A percentile compares a stretch with the other conserved stretches of the same genome.
Conservation (phyloP, 805 yeast genomes). For the Lachancea sp. region DNA sequence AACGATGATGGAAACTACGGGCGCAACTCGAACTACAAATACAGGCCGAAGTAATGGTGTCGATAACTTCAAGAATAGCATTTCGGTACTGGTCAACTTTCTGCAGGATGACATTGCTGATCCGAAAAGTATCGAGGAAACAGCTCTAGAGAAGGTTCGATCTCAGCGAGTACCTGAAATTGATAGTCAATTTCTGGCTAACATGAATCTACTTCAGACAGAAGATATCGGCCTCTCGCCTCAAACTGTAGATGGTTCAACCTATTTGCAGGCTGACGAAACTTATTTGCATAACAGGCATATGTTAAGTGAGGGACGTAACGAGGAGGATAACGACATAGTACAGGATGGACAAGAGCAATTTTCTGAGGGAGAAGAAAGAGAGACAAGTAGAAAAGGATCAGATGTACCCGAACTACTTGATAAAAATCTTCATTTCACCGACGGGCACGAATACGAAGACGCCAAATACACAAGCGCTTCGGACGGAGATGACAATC, state of each 20-base stretch:
- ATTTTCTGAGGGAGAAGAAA: slow-evolving; percentile 16
- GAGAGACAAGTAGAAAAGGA: background rate
- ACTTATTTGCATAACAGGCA: background rate
- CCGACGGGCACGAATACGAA: background rate
- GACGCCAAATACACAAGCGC: slow-evolving; percentile 2
- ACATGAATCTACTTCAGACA: background rate
- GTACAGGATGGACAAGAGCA: slow-evolving; percentile 13
- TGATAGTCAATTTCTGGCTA: background rate
- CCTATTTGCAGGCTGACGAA: background rate
- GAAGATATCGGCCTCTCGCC: slow-evolving; percentile 14
- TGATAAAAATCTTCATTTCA: slow-evolving; percentile 2
- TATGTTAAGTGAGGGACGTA: background rate
- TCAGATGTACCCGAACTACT: background rate
- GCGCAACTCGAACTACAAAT: slow-evolving; percentile 11
- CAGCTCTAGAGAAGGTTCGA: slow-evolving; percentile 44
- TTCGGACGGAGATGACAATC: slow-evolving; percentile 11
- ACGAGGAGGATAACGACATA: background rate
- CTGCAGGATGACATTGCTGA: slow-evolving; percentile 64
- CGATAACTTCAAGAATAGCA: slow-evolving; percentile 39
- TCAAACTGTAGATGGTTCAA: background rate
- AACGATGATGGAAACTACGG: slow-evolving; percentile 26
- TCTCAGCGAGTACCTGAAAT: slow-evolving; percentile 8
- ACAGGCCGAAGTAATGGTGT: slow-evolving; percentile 8
- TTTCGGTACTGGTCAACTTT: slow-evolving; percentile 52
- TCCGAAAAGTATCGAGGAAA: slow-evolving; percentile 52